These are phyloP conservation scores for Umbelopsis sp. DNA, from an alignment of 192 early-diverging fungal genomes.

Conservation along the genomic window DNA sequence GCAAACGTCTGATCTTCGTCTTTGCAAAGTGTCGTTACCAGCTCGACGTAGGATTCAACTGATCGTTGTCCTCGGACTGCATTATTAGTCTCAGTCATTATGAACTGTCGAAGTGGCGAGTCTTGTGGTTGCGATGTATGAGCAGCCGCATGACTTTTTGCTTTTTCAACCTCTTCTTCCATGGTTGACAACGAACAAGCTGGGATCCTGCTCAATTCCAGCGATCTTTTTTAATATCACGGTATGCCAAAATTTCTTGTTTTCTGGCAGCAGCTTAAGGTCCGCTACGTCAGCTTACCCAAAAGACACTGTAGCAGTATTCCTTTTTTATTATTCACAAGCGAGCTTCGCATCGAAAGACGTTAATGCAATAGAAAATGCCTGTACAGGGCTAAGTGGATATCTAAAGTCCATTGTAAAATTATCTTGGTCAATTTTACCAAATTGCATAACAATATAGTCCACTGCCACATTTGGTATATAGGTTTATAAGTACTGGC, in stretches of 20 bases:
- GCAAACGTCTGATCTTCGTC: slow-evolving; percentile 30
- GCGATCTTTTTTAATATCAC: too few species aligned
- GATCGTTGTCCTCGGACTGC: slow-evolving; percentile 24
- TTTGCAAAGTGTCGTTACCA: slow-evolving; percentile 20
- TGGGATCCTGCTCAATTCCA: too few species aligned
- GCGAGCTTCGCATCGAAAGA: slow-evolving; percentile 91
- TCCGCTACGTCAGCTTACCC: slow-evolving; percentile 15
- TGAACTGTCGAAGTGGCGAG: slow-evolving; percentile 8
- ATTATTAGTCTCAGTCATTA: slow-evolving; percentile 6
- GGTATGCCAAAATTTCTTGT: not conserved
- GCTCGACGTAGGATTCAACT: slow-evolving; percentile 22
- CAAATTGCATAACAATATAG: slow-evolving; percentile 95
- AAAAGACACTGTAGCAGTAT: not conserved
- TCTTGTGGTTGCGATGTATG: slow-evolving; percentile 11
- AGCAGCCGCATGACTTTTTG: not conserved
- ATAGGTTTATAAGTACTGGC: not conserved
- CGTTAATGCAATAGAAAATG: slow-evolving; percentile 87
- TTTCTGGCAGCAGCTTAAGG: not conserved
- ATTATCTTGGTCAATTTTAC: slow-evolving; percentile 68
- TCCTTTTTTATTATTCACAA: slow-evolving; percentile 66
- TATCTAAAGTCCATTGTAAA: slow-evolving; percentile 94
- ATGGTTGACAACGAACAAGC: slow-evolving; percentile 3
- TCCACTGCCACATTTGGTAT: slow-evolving; percentile 60
- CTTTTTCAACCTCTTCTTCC: slow-evolving; percentile 12
- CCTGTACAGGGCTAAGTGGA: slow-evolving; percentile 86